A percentile compares a stretch with the other conserved stretches of the same genome.
Evolutionary conservation across 1,139 yeast species (phyloP).

Genomic region (Pichia inconspicua): DNA sequence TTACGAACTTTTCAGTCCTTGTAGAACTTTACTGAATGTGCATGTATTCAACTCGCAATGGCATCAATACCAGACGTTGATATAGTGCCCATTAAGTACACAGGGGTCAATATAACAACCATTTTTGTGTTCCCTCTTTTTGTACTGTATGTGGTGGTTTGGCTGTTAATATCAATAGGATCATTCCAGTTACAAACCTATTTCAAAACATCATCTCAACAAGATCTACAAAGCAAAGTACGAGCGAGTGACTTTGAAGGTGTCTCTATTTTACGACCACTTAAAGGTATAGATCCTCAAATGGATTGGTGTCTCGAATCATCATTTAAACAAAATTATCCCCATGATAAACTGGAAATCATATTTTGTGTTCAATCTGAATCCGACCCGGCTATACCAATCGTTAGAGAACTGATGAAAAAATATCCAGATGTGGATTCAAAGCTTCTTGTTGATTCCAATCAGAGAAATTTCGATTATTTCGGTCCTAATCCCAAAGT

Average conservation of each 20-base stretch:
- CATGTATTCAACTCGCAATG: background rate
- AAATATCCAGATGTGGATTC: constrained; percentile 56
- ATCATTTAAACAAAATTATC: constrained; percentile 63
- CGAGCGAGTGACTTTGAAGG: constrained; percentile 38
- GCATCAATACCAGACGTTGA: background rate
- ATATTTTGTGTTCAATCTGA: constrained; percentile 66
- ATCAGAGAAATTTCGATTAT: constrained; percentile 33
- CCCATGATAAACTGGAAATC: constrained; percentile 51
- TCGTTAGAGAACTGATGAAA: constrained; percentile 42
- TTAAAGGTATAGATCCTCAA: constrained; percentile 79
- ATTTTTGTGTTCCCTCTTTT: constrained; percentile 6
- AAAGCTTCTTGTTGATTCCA: constrained; percentile 40
- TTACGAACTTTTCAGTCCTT: background rate
- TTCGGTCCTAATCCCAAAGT: constrained; percentile 89
- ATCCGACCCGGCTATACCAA: constrained; percentile 57
- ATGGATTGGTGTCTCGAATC: constrained; percentile 60
- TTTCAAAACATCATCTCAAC: constrained; percentile 27
- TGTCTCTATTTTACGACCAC: constrained; percentile 74
- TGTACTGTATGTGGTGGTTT: constrained; percentile 29
- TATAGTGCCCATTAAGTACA: background rate
- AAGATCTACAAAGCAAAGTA: constrained; percentile 12
- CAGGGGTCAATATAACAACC: background rate
- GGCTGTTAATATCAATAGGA: constrained; percentile 40
- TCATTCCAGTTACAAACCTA: constrained; percentile 37
- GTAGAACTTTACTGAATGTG: too few species aligned